Evolutionary conservation across 257 asterid species (phyloP).

Genomic region (Solanum lycopersicoides): DNA sequence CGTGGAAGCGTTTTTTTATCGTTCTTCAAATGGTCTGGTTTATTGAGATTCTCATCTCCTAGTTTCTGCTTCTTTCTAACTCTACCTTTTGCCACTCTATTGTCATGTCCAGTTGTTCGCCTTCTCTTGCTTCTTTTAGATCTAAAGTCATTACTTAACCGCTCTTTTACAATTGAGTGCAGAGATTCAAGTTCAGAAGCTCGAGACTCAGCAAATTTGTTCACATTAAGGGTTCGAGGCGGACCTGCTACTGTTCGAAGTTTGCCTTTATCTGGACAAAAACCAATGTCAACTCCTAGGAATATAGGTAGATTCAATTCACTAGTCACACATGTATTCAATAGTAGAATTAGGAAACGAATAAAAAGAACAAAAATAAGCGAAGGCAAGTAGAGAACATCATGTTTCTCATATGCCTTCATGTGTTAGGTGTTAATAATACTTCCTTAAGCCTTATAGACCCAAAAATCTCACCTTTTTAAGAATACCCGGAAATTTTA

Average conservation of each 20-base stretch:
- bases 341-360: not conserved
- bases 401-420: not conserved
- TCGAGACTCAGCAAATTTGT: slow-evolving; percentile 69
- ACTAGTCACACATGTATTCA: not conserved
- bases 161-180: slow-evolving; percentile 48
- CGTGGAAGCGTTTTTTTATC: slow-evolving; percentile 43
- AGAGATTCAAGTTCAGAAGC: slow-evolving; percentile 66
- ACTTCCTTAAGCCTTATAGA: not conserved
- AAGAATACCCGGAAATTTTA: not conserved
- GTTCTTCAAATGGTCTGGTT: slow-evolving; percentile 5
- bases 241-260: slow-evolving; percentile 27
- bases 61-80: slow-evolving; percentile 30
- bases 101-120: slow-evolving; percentile 66
- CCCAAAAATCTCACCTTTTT: not conserved
- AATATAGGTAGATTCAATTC: not conserved
- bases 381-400: not conserved
- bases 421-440: not conserved
- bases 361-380: not conserved
- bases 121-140: slow-evolving; percentile 66
- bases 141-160: slow-evolving; percentile 53
- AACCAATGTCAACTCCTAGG: not conserved
- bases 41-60: slow-evolving; percentile 10
- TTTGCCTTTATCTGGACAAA: slow-evolving; percentile 17
- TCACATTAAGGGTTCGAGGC: slow-evolving; percentile 59
- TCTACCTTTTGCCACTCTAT: slow-evolving; percentile 36